Evolutionary conservation across 257 asterid genomes (phyloP).

Genomic region (Solanum etuberosum): DNA sequence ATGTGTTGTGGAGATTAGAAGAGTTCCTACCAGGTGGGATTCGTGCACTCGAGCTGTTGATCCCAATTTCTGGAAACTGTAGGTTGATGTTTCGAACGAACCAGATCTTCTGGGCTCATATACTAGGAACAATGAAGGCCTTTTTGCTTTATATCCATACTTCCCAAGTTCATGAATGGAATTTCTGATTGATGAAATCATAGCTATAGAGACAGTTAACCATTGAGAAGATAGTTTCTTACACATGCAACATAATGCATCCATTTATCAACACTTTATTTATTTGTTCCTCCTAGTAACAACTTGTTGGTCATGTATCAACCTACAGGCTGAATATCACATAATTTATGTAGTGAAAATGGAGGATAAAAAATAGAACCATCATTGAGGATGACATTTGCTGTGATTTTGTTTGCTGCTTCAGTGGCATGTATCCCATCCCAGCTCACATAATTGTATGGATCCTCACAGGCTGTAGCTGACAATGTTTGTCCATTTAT

Average conservation of each 20-base stretch:
- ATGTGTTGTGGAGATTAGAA: background rate
- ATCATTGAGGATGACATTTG: slow-evolving; percentile 41
- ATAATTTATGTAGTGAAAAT: slow-evolving; percentile 28
- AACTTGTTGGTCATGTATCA: background rate
- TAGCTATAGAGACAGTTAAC: no score
- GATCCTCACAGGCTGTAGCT: slow-evolving; percentile 54
- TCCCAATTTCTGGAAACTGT: background rate
- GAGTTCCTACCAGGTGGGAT: background rate
- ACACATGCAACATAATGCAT: background rate
- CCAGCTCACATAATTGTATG: slow-evolving; percentile 60
- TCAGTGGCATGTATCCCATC: slow-evolving; percentile 80
- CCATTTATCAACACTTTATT: background rate
- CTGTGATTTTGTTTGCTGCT: slow-evolving; percentile 64
- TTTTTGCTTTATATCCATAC: no score
- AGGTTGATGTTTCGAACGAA: no score
- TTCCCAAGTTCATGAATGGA: no score
- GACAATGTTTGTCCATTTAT: slow-evolving; percentile 25
- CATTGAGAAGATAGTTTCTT: no score
- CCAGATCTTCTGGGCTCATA: no score
- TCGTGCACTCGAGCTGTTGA: background rate
- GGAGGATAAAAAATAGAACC: slow-evolving; percentile 46
- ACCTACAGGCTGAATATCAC: slow-evolving; percentile 39
- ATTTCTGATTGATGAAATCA: no score
- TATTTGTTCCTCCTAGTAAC: background rate
- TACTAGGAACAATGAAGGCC: no score